phyloP scores from a whole-genome alignment of 2,329 filamentous ascomycete species.

The Colletotrichum brevisporum region DNA sequence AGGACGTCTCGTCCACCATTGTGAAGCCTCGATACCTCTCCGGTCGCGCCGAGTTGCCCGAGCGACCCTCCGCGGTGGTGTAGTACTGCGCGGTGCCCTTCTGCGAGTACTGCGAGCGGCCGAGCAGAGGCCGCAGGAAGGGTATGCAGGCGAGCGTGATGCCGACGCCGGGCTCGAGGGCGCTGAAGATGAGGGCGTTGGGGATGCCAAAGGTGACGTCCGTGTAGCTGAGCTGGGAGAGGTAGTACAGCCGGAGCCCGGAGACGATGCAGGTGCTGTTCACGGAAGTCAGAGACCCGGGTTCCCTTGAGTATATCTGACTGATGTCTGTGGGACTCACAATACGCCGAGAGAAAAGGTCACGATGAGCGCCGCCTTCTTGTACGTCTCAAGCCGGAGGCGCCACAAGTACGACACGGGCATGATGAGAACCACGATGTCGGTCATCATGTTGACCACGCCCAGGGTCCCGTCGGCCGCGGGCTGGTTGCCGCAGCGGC shows the following conservation, averaged over 20 bases:
- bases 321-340: constrained; percentile 43
- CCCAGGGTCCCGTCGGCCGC: constrained; percentile 49
- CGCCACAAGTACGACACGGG: constrained; percentile 46
- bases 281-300: background rate
- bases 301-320: background rate
- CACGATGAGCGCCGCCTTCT: constrained; percentile 48
- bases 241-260: constrained; percentile 51
- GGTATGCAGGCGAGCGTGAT: constrained; percentile 57
- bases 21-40: constrained; percentile 16
- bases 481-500: constrained; percentile 46
- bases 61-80: constrained; percentile 4
- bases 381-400: constrained; percentile 46
- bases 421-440: constrained; percentile 45
- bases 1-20: constrained; percentile 1
- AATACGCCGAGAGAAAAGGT: constrained; percentile 52
- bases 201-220: constrained; percentile 53
- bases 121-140: constrained; percentile 56
- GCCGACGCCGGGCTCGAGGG: constrained; percentile 55
- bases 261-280: constrained; percentile 53
- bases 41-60: background rate
- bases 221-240: constrained; percentile 50
- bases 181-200: constrained; percentile 52
- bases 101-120: constrained; percentile 38
- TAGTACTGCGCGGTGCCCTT: constrained; percentile 35
- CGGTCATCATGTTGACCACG: constrained; percentile 44